phyloP scores from a whole-genome alignment of 352 stramenopile genomes.

The Phytophthora cryptogea region DNA sequence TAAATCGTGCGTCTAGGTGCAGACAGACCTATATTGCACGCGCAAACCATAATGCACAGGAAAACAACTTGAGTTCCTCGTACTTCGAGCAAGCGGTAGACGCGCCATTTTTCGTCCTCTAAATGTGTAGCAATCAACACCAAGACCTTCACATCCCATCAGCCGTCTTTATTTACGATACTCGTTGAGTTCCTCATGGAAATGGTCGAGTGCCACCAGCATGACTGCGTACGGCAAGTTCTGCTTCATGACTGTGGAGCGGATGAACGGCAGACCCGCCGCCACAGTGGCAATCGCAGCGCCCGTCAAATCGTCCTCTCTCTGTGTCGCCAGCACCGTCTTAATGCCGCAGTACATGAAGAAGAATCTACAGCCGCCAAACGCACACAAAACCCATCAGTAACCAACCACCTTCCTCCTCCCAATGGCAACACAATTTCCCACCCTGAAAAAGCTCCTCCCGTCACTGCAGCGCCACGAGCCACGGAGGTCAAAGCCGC shows the following conservation, averaged over 20 bases:
- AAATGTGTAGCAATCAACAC: too few species aligned
- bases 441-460: constrained; percentile 65
- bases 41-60: constrained; percentile 5
- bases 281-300: constrained; percentile 57
- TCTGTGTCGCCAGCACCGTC: constrained; percentile 66
- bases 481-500: constrained; percentile 49
- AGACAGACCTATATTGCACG: constrained; percentile 6
- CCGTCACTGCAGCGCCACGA: constrained; percentile 57
- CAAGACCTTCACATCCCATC: too few species aligned
- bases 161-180: constrained; percentile 40
- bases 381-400: constrained; percentile 1
- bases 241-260: constrained; percentile 66
- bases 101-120: background rate
- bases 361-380: constrained; percentile 60
- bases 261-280: constrained; percentile 61
- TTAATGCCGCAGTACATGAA: constrained; percentile 77
- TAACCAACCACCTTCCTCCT: background rate
- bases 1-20: background rate
- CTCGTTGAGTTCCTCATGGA: constrained; percentile 80
- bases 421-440: background rate
- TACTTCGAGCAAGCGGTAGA: background rate
- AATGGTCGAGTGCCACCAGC: constrained; percentile 78
- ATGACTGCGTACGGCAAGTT: constrained; percentile 80
- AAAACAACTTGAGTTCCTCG: background rate
- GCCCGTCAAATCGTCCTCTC: constrained; percentile 63